A percentile compares a stretch with the other conserved stretches of the same genome.
Evolutionary conservation across 2,329 filamentous ascomycete genomes (phyloP).

Genomic region (Neurospora crassa): DNA sequence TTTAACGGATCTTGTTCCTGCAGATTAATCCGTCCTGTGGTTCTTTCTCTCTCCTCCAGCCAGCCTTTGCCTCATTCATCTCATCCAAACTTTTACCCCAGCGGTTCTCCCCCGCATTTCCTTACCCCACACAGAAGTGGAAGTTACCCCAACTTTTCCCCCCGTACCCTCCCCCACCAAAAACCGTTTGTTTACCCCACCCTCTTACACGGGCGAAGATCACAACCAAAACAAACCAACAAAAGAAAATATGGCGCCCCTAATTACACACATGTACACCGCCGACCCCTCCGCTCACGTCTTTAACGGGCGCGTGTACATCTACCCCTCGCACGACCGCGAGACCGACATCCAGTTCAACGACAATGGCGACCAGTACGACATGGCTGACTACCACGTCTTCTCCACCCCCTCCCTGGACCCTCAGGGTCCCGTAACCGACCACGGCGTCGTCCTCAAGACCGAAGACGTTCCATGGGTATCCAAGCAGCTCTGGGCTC

Average conservation of each 20-base stretch:
- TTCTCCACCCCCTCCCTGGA: slow-evolving; percentile 48
- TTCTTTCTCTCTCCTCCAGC: neutral
- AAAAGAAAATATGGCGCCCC: slow-evolving; percentile 37
- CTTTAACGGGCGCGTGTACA: slow-evolving; percentile 65
- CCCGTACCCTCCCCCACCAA: neutral
- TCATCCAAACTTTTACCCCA: neutral
- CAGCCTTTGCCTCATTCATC: neutral
- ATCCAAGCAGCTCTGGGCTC: slow-evolving; percentile 71
- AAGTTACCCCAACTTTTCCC: neutral
- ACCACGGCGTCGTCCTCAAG: slow-evolving; percentile 62
- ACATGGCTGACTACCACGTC: slow-evolving; percentile 79
- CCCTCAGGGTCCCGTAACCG: slow-evolving; percentile 49
- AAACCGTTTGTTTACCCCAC: neutral
- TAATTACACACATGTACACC: slow-evolving; percentile 68
- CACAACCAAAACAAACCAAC: slow-evolving; percentile 10
- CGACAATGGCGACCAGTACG: slow-evolving; percentile 79
- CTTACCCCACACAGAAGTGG: neutral
- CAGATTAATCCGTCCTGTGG: neutral
- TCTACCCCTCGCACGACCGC: slow-evolving; percentile 74
- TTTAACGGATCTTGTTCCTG: neutral
- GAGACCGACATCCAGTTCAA: slow-evolving; percentile 67
- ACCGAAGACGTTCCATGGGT: slow-evolving; percentile 65
- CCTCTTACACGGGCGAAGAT: neutral
- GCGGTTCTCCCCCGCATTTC: neutral
- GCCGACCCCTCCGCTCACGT: slow-evolving; percentile 75